These are phyloP conservation scores for Aspergillus biplanus DNA, from an alignment of 495 filamentous ascomycete species.

Conservation along the genomic window DNA sequence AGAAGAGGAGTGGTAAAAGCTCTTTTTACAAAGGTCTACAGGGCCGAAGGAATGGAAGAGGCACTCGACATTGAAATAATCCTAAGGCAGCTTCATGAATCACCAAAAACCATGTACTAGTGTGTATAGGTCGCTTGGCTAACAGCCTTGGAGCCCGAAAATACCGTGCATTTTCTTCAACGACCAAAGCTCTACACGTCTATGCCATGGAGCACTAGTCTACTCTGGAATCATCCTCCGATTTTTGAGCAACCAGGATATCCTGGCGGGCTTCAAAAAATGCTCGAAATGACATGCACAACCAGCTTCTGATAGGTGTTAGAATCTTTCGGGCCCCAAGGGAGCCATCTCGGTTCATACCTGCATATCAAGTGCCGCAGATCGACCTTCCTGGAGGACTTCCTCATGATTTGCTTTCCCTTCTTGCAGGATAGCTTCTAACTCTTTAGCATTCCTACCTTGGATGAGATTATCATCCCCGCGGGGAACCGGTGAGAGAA, in stretches of 20 bases:
- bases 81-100: neutral
- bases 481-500: conserved; percentile 63
- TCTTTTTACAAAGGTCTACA: conserved; percentile 69
- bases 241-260: neutral
- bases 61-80: conserved; percentile 23
- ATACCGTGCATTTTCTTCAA: neutral
- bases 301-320: conserved; percentile 45
- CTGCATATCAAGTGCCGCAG: conserved; percentile 71
- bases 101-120: neutral
- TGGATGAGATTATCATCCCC: conserved; percentile 59
- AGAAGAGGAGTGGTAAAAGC: conserved; percentile 74
- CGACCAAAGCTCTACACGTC: neutral
- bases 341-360: conserved; percentile 36
- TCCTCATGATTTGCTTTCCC: conserved; percentile 76
- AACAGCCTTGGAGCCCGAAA: neutral
- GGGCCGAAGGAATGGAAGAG: conserved; percentile 54
- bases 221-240: neutral
- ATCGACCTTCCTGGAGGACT: conserved; percentile 65
- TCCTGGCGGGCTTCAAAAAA: conserved; percentile 3
- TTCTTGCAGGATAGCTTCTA: conserved; percentile 59
- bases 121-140: neutral
- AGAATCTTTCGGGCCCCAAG: conserved; percentile 15
- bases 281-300: conserved; percentile 33
- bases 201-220: neutral
- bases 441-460: conserved; percentile 45